phyloP scores from a whole-genome alignment of 352 stramenopile species.

The Blastocystis sp. region DNA sequence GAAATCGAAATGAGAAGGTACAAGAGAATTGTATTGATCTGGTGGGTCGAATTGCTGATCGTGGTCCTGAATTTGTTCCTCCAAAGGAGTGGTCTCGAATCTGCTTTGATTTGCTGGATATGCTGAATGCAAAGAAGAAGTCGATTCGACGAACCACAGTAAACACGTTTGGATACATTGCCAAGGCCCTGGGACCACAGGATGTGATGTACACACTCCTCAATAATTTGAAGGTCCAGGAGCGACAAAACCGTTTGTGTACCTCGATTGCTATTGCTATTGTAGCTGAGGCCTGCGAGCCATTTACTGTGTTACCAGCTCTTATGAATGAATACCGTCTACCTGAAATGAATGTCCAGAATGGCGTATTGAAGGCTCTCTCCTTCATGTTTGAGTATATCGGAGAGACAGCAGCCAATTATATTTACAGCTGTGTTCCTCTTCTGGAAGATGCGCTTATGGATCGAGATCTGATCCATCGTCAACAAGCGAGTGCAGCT shows the following conservation, averaged over 20 bases:
- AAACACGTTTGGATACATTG: conserved; percentile 99
- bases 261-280: conserved; percentile 98
- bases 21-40: conserved; percentile 98
- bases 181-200: conserved; percentile 93
- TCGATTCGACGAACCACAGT: conserved; percentile 90
- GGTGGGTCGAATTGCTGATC: conserved; percentile 92
- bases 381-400: conserved; percentile 99
- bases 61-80: conserved; percentile 92
- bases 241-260: conserved; percentile 95
- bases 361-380: conserved; percentile 96
- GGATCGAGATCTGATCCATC: conserved; percentile 95
- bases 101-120: conserved; percentile 97
- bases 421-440: conserved; percentile 95
- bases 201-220: conserved; percentile 95
- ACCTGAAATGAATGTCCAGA: conserved; percentile 98
- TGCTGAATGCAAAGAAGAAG: conserved; percentile 98
- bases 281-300: conserved; percentile 94
- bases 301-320: conserved; percentile 94
- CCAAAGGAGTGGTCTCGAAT: conserved; percentile 98
- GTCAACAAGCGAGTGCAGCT: conserved; percentile 86
- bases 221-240: conserved; percentile 98
- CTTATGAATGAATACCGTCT: conserved; percentile 99
- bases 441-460: conserved; percentile 96
- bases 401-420: conserved; percentile 97
- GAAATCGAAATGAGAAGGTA: conserved; percentile 97